Evolutionary conservation across 345 rosid genomes (phyloP).

Genomic region (Salix suchowensis): DNA sequence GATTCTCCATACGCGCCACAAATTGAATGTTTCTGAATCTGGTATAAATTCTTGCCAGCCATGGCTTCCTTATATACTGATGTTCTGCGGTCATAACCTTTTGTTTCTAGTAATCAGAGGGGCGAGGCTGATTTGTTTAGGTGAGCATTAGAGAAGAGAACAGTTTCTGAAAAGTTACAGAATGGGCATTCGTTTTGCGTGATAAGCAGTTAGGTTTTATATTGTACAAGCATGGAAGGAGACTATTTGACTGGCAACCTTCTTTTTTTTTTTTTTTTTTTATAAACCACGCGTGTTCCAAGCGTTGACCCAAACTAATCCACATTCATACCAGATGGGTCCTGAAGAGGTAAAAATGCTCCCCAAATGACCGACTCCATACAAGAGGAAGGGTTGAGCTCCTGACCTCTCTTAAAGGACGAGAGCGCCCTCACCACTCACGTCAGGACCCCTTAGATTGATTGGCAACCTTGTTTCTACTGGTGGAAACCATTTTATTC

Average conservation of each 20-base stretch:
- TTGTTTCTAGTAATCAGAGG: slow-evolving; percentile 4
- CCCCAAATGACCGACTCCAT: no score
- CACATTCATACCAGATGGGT: no score
- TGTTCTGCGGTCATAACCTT: neutral
- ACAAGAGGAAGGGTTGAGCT: no score
- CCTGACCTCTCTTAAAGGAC: no score
- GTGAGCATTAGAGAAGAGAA: neutral
- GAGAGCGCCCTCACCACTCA: no score
- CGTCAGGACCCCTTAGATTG: neutral
- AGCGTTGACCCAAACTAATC: no score
- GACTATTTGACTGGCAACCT: neutral
- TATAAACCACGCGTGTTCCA: no score
- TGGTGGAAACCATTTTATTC: neutral
- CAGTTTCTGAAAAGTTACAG: neutral
- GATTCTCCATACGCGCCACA: slow-evolving; percentile 4
- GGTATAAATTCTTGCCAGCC: neutral
- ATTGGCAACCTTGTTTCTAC: neutral
- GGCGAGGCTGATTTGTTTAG: neutral
- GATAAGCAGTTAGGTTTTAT: slow-evolving; percentile 1
- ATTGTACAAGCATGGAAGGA: neutral
- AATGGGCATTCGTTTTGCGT: slow-evolving; percentile 7
- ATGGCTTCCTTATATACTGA: neutral
- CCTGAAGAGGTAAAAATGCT: no score
- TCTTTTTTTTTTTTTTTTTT: no score
- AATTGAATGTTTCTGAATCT: neutral